Evolutionary conservation across 306 rosid genomes (phyloP).

Genomic region (Inga laurina): DNA sequence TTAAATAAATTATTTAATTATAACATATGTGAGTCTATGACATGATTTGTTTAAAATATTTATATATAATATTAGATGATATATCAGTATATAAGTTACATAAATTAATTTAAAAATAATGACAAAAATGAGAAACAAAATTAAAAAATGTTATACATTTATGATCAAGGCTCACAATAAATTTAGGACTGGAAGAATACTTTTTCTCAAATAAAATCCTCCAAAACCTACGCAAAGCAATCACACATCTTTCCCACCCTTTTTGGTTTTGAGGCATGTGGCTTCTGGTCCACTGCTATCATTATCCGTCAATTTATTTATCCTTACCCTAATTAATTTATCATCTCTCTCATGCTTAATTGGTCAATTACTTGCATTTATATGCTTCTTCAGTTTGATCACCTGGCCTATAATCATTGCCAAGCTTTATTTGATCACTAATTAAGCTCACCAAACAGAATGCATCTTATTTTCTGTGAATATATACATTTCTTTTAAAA

Average conservation of each 20-base stretch:
- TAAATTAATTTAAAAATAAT: no score
- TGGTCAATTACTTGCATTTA: not conserved
- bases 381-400: not conserved
- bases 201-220: no score
- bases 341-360: not conserved
- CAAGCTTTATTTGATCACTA: not conserved
- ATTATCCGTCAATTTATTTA: conserved; percentile 10
- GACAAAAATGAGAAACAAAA: no score
- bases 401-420: not conserved
- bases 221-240: not conserved
- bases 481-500: not conserved
- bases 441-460: not conserved
- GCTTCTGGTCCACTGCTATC: conserved; percentile 42
- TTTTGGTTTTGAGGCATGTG: conserved; percentile 45
- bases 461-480: not conserved
- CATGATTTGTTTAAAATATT: no score
- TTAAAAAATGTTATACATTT: no score
- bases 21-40: no score
- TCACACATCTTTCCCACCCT: not conserved
- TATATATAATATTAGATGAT: no score
- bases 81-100: no score
- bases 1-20: no score
- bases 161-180: no score
- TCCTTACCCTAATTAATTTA: not conserved
- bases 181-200: no score